A percentile compares a stretch with the other conserved stretches of the same genome.
Evolutionary conservation across 768 basidiomycete genomes (phyloP).

Genomic region (Trametes cubensis): DNA sequence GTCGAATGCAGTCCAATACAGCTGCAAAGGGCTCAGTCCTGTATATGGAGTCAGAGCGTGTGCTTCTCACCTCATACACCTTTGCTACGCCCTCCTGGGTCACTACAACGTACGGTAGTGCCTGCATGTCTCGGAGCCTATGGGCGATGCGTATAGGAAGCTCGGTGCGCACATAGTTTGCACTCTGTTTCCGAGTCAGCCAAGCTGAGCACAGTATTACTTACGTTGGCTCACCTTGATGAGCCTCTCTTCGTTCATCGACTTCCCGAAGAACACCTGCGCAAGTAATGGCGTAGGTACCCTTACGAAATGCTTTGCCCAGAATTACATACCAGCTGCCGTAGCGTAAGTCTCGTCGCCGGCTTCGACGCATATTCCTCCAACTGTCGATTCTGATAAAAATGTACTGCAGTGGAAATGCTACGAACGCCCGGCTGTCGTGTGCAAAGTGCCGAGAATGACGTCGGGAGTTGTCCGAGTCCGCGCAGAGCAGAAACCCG

Average conservation of each 20-base stretch:
- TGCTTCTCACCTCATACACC: constrained; percentile 73
- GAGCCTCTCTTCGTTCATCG: constrained; percentile 76
- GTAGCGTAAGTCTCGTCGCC: constrained; percentile 70
- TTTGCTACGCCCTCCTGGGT: constrained; percentile 81
- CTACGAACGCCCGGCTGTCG: not conserved
- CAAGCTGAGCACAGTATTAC: not conserved
- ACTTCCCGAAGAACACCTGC: constrained; percentile 85
- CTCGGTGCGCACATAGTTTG: constrained; percentile 89
- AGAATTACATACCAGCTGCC: constrained; percentile 65
- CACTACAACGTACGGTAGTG: constrained; percentile 83
- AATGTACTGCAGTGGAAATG: constrained; percentile 39
- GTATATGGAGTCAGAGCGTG: not conserved
- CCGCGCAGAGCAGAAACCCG: not conserved
- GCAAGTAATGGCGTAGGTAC: constrained; percentile 8
- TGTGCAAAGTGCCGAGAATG: not conserved
- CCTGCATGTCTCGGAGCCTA: constrained; percentile 83
- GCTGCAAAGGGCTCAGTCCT: constrained; percentile 41
- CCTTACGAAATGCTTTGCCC: not conserved
- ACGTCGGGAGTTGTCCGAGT: not conserved
- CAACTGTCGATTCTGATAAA: constrained; percentile 83
- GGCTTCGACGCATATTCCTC: constrained; percentile 79
- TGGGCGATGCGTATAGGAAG: constrained; percentile 88
- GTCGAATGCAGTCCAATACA: constrained; percentile 88
- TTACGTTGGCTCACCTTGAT: constrained; percentile 56
- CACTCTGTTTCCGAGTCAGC: constrained; percentile 54